phyloP scores from a whole-genome alignment of 1,139 yeast species.

The Debaryomycetaceae sp. region DNA sequence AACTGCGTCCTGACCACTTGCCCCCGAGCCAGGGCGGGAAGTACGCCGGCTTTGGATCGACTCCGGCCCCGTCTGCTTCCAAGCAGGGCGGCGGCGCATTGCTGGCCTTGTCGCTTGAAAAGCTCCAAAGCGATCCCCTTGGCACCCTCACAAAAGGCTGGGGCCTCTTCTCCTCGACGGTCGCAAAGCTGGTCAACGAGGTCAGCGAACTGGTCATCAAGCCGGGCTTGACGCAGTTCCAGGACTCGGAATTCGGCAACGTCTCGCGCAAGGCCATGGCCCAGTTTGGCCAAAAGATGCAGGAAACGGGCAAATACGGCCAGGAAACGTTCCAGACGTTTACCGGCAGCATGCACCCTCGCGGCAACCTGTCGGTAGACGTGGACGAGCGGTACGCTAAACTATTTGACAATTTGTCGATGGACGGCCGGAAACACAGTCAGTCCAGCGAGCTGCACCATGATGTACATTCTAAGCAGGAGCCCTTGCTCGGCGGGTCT shows the following conservation, averaged over 20 bases:
- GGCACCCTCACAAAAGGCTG: conserved; percentile 88
- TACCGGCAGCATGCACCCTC: too few relatives aligned
- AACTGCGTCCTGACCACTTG: conserved; percentile 59
- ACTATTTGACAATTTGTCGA: conserved; percentile 36
- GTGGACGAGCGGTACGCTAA: conserved; percentile 41
- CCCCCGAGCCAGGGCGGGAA: conserved; percentile 96
- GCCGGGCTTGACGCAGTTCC: conserved; percentile 75
- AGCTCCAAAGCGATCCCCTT: conserved; percentile 74
- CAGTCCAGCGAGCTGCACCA: conserved; percentile 50
- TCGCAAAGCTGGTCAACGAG: conserved; percentile 72
- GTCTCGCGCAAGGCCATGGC: conserved; percentile 89
- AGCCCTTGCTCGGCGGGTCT: conserved; percentile 34
- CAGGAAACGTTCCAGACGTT: conserved; percentile 54
- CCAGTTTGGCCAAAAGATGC: conserved; percentile 91
- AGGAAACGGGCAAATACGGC: conserved; percentile 73
- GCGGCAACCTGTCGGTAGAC: too few relatives aligned
- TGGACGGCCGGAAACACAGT: conserved; percentile 12
- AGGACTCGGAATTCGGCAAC: conserved; percentile 65
- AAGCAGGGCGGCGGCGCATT: conserved; percentile 29
- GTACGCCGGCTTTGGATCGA: conserved; percentile 82
- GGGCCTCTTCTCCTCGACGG: conserved; percentile 81
- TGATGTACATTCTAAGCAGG: conserved; percentile 50
- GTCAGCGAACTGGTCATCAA: conserved; percentile 82
- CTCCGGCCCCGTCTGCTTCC: conserved; percentile 38
- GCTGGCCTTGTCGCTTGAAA: conserved; percentile 56